A percentile compares a stretch with the other conserved stretches of the same genome.
These are phyloP conservation scores for Scedosporium apiospermum DNA, from an alignment of 2,329 filamentous ascomycete genomes.

Conservation along the genomic window DNA sequence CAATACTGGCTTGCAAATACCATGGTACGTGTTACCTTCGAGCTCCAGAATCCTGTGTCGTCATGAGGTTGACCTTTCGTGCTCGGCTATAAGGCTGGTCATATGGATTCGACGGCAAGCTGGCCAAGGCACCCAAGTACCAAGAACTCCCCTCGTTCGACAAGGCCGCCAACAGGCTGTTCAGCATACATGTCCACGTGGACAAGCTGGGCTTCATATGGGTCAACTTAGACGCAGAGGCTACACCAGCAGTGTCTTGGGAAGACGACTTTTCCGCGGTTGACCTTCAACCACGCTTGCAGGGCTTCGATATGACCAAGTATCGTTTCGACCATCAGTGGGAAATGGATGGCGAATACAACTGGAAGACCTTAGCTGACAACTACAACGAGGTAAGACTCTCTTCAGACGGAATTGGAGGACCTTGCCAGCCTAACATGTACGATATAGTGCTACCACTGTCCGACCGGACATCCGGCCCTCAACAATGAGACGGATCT, in stretches of 20 bases:
- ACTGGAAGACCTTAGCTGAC: conserved; percentile 32
- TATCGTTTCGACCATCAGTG: conserved; percentile 21
- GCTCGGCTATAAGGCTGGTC: conserved; percentile 26
- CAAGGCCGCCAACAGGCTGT: conserved; percentile 31
- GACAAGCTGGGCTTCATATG: conserved; percentile 37
- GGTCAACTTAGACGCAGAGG: conserved; percentile 35
- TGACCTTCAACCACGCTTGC: conserved; percentile 15
- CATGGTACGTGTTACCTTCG: conserved; percentile 5
- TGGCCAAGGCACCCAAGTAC: conserved; percentile 34
- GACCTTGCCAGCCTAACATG: neutral
- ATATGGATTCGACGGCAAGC: conserved; percentile 30
- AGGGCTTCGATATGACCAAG: conserved; percentile 15
- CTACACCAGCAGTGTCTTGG: conserved; percentile 29
- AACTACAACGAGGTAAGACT: conserved; percentile 32
- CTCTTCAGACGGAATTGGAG: neutral
- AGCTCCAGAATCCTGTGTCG: neutral
- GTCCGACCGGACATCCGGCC: conserved; percentile 36
- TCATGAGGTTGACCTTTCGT: neutral
- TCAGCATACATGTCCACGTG: conserved; percentile 34
- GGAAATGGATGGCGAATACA: conserved; percentile 24
- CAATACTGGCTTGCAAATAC: conserved; percentile 10
- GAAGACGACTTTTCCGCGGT: conserved; percentile 26
- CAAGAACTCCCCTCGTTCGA: conserved; percentile 28
- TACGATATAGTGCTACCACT: conserved; percentile 31
- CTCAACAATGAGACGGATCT: conserved; percentile 33